Evolutionary conservation across 2,329 filamentous ascomycete species (phyloP), one percentile per base, ranked within the genome.

Genomic region (Cercospora berteroae): DNA sequence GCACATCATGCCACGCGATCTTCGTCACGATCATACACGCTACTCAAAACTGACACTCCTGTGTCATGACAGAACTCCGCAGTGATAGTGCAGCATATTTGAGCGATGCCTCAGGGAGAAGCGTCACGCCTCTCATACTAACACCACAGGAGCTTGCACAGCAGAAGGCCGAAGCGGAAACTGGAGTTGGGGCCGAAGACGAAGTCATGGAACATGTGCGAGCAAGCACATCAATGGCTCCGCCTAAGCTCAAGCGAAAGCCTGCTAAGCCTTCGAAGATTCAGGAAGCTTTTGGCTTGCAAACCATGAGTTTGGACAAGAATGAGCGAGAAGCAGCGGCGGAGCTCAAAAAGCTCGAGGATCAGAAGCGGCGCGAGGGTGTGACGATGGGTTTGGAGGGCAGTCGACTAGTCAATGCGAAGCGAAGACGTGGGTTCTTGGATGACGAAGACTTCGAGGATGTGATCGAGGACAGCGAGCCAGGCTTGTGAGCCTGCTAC

Each of bases 321-420:
- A 77, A 81, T 6, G 81, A 83, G 70, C 77, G 78, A 4, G 77
- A 80, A 57, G 75, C 79, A 52, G 79, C 77, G 0, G 76, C 80
- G n/a, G 80, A 82, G 64, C 76, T 83, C 20, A 82, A 84, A 78
- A 82, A 82, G 8, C 77, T 87, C 36, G 78, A 82, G 36, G 79
- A 80, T 52, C 82, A 82, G 67, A 87, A 87, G 74, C 79, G 78
- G 59, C 78, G 79, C 23, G 78, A 86, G 69, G 87, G 86, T 2
- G 80, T 83, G 3, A 84, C 82, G 0, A 79, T 88, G 71, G 86
- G 86, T 64, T 79, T 81, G 55, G 83, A 81, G 48, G 86, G 86
- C 4, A 82, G 82, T 48, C 82, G 80, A 23, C 76, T 88, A 5
- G 85, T 83, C 4, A 88, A 83, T 33, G 80, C 82, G 20, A 81